Evolutionary conservation across 352 stramenopile genomes (phyloP), one percentile per base, ranked within the genome.

Genomic region (Pythium grandisporangium): DNA sequence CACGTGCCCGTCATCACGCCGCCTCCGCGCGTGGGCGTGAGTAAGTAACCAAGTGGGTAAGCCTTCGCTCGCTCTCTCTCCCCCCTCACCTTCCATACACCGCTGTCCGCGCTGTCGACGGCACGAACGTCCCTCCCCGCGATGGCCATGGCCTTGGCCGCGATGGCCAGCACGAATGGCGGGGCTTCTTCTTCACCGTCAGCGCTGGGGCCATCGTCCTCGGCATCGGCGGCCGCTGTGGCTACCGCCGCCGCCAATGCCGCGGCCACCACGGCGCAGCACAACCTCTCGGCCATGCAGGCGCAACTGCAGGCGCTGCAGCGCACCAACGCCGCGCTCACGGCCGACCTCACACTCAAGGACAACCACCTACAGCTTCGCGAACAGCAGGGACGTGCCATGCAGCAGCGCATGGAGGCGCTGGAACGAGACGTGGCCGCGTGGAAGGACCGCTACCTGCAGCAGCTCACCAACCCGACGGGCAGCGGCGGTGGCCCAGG

Each of bases 291-390:
- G 39, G 67, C 59, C 39, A 52, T 86, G 25, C 73, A 86, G 54
- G 40, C 53, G 37, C 73, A 84, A 52, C 50, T 86, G 30, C 58
- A 62, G 42, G 63, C 58, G 52, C 56, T 86, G 42, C 73, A 86
- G 47, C 43, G 55, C 41, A 61, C 80, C 44, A 84, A 86, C 58
- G 62, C 59, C 34, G 58, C 46, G 33, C 58, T 86, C 35, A 86
- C 70, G 3, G 72, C 71, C 30, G 67, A 75, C 37, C 23, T 84
- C 39, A 71, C 58, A 21, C 50, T 86, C n/a, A 83, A 83, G 46
- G 73, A 84, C 42, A 84, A 82, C 55, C 77, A 81, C 53, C 58
- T 86, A 40, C 63, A 82, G 47, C 67, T 74, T 10, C 80, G 80
- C 37, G 73, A 86, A 45, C 73, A 86, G 60, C 73, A 86, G 56